Percentiles rank a stretch among this genome's conserved stretches.
Conservation (phyloP, 306 rosid genomes). For the Acacia crassicarpa region DNA sequence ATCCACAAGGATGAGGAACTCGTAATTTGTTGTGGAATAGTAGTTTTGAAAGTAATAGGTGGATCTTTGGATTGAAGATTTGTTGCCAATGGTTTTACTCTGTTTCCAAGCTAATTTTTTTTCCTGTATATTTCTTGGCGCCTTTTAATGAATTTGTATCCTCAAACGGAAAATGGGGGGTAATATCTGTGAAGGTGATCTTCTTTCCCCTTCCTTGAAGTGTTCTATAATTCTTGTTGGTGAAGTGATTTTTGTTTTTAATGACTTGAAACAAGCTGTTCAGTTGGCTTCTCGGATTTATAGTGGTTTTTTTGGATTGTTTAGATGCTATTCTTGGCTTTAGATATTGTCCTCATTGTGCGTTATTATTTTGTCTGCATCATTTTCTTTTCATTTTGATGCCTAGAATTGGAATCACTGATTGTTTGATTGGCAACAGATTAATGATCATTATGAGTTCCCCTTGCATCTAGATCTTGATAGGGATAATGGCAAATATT, state of each 20-base stretch:
- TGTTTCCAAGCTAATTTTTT: neutral
- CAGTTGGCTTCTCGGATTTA: neutral
- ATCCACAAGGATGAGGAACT: neutral
- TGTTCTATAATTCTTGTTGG: neutral
- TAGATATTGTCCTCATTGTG: neutral
- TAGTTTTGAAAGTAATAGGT: neutral
- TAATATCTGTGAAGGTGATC: neutral
- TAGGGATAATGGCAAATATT: constrained; percentile 82
- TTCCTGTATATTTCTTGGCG: neutral
- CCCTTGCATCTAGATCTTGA: constrained; percentile 96
- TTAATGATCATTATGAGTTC: constrained; percentile 94
- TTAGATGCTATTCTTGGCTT: neutral
- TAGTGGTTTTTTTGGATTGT: neutral
- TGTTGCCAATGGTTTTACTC: neutral
- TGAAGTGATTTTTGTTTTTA: neutral
- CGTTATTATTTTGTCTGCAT: neutral
- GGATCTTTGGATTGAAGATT: neutral
- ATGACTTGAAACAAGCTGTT: neutral
- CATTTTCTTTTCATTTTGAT: neutral
- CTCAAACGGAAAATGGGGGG: neutral
- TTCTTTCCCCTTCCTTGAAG: neutral
- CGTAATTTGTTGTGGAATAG: neutral
- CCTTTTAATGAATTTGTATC: neutral
- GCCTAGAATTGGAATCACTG: neutral
- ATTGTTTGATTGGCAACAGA: constrained; percentile 44